Conservation (phyloP, 148 eudicot species). For the Camellia granthamiana region DNA sequence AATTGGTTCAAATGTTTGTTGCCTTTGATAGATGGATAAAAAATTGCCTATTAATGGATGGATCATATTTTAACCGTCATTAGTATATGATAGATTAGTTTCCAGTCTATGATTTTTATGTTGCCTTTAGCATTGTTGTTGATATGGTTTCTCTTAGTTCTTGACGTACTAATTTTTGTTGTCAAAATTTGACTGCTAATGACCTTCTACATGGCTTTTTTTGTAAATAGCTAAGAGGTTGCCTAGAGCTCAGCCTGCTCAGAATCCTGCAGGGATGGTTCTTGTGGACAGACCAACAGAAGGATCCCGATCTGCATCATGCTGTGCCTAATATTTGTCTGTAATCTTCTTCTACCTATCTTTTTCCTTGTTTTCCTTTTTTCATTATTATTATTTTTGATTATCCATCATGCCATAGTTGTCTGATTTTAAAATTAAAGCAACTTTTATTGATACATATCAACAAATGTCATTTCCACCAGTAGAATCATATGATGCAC, state of each 20-base stretch:
- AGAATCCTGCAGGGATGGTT: constrained; percentile 94
- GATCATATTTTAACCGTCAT: not conserved
- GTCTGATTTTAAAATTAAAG: not conserved
- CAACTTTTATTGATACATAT: not conserved
- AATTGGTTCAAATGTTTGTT: too few species aligned
- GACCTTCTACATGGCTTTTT: not conserved
- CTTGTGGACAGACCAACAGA: constrained; percentile 77
- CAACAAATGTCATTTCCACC: not conserved
- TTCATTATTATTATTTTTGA: not conserved
- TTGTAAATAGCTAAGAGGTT: constrained; percentile 60
- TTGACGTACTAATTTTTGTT: not conserved
- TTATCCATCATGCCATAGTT: constrained; percentile 1
- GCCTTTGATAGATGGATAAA: too few species aligned
- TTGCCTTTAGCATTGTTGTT: constrained; percentile 1
- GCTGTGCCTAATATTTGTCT: constrained; percentile 57
- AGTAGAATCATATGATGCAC: not conserved
- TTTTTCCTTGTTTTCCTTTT: not conserved
- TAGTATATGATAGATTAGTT: not conserved
- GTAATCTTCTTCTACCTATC: not conserved
- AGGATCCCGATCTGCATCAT: constrained; percentile 60
- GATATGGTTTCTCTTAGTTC: not conserved
- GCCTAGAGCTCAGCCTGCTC: constrained; percentile 87
- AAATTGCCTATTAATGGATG: too few species aligned
- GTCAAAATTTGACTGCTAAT: not conserved
- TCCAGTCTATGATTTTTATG: not conserved